A percentile compares a stretch with the other conserved stretches of the same genome.
Conservation (phyloP, 768 basidiomycete species). For the Auriscalpium orientale region DNA sequence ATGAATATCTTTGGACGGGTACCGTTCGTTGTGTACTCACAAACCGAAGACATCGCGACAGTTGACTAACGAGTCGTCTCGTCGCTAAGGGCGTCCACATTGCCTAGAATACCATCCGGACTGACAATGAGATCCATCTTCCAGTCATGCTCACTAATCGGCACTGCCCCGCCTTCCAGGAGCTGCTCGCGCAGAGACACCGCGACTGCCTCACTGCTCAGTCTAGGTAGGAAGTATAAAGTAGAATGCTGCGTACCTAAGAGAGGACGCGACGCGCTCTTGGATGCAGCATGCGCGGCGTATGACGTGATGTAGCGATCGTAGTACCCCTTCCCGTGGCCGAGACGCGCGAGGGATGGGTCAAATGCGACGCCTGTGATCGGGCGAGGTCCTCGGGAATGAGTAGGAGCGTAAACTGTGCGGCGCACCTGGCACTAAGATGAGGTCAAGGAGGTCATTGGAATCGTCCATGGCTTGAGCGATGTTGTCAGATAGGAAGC, state of each 20-base stretch:
- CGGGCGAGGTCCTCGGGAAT: neutral
- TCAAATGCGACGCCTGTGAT: conserved; percentile 68
- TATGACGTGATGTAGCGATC: conserved; percentile 65
- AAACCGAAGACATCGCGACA: too few relatives aligned
- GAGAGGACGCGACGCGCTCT: conserved; percentile 39
- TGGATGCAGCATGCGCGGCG: conserved; percentile 20
- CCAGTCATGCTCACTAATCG: conserved; percentile 52
- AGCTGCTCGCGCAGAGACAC: conserved; percentile 59
- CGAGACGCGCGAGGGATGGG: conserved; percentile 56
- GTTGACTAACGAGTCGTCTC: too few relatives aligned
- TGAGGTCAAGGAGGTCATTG: neutral
- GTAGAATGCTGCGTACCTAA: conserved; percentile 39
- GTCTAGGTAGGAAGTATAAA: conserved; percentile 4
- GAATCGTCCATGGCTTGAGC: neutral
- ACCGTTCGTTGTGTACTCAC: too few relatives aligned
- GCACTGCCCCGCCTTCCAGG: conserved; percentile 42
- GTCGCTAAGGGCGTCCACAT: too few relatives aligned
- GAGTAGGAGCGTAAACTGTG: neutral
- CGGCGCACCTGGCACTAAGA: conserved; percentile 15
- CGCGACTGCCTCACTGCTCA: conserved; percentile 39
- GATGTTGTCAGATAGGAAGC: neutral
- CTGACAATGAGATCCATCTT: conserved; percentile 56
- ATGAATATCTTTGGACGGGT: too few relatives aligned
- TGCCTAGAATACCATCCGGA: conserved; percentile 29
- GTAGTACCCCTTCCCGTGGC: conserved; percentile 82